Base-by-base conservation (phyloP, 2,329 filamentous ascomycete genomes). In the Talaromyces sp. region DNA sequence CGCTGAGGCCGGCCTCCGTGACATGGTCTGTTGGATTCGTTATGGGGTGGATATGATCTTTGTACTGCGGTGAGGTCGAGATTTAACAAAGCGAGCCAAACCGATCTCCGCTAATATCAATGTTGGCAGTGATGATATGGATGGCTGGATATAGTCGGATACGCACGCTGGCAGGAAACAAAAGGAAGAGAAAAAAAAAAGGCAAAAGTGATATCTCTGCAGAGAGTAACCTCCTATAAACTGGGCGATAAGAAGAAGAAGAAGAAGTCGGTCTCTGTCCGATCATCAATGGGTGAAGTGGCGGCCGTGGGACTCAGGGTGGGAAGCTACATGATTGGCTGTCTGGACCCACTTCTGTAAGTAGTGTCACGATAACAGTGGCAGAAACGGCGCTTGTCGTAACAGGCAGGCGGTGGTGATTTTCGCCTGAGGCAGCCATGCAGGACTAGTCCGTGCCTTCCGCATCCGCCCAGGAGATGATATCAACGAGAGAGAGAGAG, bases 401-500 rank as follows among this genome's bases (percentile, higher is more conserved):
- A 53, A 30, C 7, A 3, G 30, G 50, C 10, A 53, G 50, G 50
- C 50, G 50, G 50, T 53, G 50, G 14, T 5, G 8, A 1, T 14
- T n/a, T 16, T 27, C 23, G 50, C 44, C 56, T 58, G 56, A 58
- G 56, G 56, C 56, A 52, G 44, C n/a, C n/a, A 27, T 12, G 44
- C 44, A 27, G 36, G 12, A 12, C 9, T 47, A 18, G 16, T 23
- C 42, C 42, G 18, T 27, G 44, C 44, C 44, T 47, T 18, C 44
- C 44, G 44, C 44, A 47, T 47, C 44, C 23, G 44, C 23, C 36
- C 44, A 47, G 44, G 44, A 47, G 44, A 47, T 27, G 18, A 47
- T 27, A 47, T 23, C 23, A 47, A 12, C 44, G 44, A 40, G 16
- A 7, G 14, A n/a, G 16, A 7, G 14, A n/a, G 14, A 33, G 12